phyloP scores from a whole-genome alignment of 2,329 filamentous ascomycete genomes.

The Arthrobotrys conoides region DNA sequence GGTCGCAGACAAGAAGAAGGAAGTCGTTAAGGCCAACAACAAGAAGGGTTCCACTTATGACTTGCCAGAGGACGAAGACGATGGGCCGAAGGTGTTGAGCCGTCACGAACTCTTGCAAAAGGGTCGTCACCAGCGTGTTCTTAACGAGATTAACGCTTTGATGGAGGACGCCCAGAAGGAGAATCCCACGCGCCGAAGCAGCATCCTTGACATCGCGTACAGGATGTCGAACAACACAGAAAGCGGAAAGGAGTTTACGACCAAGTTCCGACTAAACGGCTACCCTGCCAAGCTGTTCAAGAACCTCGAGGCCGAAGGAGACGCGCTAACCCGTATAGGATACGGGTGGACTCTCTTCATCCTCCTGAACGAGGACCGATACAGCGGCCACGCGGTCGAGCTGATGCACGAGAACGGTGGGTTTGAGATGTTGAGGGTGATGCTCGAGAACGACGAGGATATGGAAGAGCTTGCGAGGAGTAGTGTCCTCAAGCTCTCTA shows the following conservation, averaged over 20 bases:
- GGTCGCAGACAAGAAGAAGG: neutral
- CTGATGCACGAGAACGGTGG: conserved; percentile 52
- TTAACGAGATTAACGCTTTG: conserved; percentile 56
- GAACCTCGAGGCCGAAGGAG: conserved; percentile 40
- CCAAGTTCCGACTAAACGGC: conserved; percentile 56
- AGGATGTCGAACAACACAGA: conserved; percentile 58
- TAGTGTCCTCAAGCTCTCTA: conserved; percentile 56
- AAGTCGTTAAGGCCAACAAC: conserved; percentile 7
- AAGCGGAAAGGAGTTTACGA: conserved; percentile 48
- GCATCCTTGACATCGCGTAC: conserved; percentile 50
- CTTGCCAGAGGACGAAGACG: conserved; percentile 36
- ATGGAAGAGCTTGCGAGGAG: conserved; percentile 49
- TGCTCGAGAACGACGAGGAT: conserved; percentile 50
- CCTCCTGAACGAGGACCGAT: conserved; percentile 51
- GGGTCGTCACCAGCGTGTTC: conserved; percentile 51
- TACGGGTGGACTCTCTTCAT: conserved; percentile 58
- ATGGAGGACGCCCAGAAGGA: conserved; percentile 54
- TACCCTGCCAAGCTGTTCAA: conserved; percentile 48
- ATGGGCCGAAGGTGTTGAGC: conserved; percentile 55
- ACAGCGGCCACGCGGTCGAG: conserved; percentile 52
- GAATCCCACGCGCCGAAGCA: conserved; percentile 52
- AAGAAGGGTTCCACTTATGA: conserved; percentile 33
- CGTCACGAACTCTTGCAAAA: conserved; percentile 53
- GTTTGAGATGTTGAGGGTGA: conserved; percentile 49
- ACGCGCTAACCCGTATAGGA: conserved; percentile 57